Evolutionary conservation across 352 stramenopile genomes (phyloP), one percentile per base, ranked within the genome.

Genomic region (Phytophthora palmivora): DNA sequence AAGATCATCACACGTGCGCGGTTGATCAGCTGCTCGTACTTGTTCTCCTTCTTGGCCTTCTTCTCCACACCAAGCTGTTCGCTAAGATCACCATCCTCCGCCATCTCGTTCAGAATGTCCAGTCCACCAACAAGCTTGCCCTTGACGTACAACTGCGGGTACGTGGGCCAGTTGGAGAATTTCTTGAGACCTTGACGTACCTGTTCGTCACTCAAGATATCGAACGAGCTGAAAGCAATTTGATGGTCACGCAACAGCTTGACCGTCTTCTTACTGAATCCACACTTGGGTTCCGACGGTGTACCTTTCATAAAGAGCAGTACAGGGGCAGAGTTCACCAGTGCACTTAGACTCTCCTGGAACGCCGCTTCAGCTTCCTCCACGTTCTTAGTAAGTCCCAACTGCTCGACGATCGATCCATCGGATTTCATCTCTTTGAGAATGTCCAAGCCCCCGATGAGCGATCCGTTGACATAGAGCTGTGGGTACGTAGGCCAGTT

Each of bases 401-500:
- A 67, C 47, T 96, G 78, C 45, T 94, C 85, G 15, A 88, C 83
- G 28, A 96, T 80, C 5, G 82, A 89, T 50, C 82, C 87, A 45
- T 94, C 82, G 14, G 72, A 62, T 77, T 97, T 89, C 85, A 99
- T 97, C 74, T 99, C 97, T 68, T 97, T 97, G 32, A 99, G 62
- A 63, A 99, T 98, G 72, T 99, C 97, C 26, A 99, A 80, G 0
- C 97, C 97, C 42, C 97, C 97, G 8, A 99, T 64, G 26, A 99
- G 84, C 63, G 97, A 77, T 39, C 97, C 97, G 54, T 98, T 96
- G n/a, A 99, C 93, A 75, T 99, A 99, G 8, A 99, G 76, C 67
- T 99, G 96, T 11, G 97, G 97, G 80, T 92, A 99, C n/a, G 97
- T 99, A 9, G 97, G 96, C 97, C 97, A 99, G 79, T 99, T 97